Conservation (phyloP, 495 filamentous ascomycete genomes). For the Astrothelium macrocarpum region DNA sequence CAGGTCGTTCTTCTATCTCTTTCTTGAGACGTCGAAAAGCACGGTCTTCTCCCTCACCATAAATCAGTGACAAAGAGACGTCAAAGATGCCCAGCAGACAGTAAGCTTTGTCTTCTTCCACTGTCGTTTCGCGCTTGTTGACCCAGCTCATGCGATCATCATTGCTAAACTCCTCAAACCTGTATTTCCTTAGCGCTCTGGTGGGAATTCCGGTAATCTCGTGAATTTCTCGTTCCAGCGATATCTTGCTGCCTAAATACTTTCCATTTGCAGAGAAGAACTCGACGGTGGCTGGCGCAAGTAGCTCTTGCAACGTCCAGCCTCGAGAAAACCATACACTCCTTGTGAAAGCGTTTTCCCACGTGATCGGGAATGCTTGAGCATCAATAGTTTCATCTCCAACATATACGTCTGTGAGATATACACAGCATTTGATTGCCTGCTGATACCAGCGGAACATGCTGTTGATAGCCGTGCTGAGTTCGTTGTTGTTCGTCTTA, state of each 20-base stretch:
- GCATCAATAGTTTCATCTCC: neutral
- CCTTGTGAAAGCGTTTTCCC: slow-evolving; percentile 1
- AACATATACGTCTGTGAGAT: slow-evolving; percentile 8
- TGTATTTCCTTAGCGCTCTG: slow-evolving; percentile 6
- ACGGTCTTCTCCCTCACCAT: slow-evolving; percentile 21
- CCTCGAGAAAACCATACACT: slow-evolving; percentile 12
- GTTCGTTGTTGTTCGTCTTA: slow-evolving; percentile 10
- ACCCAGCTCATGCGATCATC: slow-evolving; percentile 14
- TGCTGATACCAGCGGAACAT: slow-evolving; percentile 15
- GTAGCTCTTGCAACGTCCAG: slow-evolving; percentile 20
- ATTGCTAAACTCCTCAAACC: slow-evolving; percentile 1
- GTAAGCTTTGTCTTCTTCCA: slow-evolving; percentile 19
- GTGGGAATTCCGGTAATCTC: slow-evolving; percentile 10
- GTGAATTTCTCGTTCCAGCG: neutral
- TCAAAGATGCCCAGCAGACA: slow-evolving; percentile 27
- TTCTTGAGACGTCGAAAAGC: slow-evolving; percentile 24
- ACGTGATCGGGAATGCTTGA: neutral
- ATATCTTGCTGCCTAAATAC: neutral
- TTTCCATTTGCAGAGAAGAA: slow-evolving; percentile 6
- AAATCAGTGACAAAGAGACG: slow-evolving; percentile 26
- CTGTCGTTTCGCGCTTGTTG: slow-evolving; percentile 3
- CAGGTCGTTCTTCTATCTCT: slow-evolving; percentile 13
- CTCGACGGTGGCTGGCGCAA: slow-evolving; percentile 9
- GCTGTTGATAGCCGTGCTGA: neutral
- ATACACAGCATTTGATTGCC: slow-evolving; percentile 9